phyloP scores from a whole-genome alignment of 441 rosid species.

The Biscutella laevigata region DNA sequence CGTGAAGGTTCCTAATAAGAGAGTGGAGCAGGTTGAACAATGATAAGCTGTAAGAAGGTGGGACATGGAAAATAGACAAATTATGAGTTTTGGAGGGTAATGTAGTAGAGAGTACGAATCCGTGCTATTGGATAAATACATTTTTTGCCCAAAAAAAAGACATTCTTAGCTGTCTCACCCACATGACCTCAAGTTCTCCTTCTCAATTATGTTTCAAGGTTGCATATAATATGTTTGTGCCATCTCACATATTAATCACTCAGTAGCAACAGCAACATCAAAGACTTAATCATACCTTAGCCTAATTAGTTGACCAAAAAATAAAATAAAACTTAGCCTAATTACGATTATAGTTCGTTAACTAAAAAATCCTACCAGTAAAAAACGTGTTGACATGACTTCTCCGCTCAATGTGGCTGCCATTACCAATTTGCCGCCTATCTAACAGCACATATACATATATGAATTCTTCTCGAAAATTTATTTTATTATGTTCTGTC shows the following conservation, averaged over 20 bases:
- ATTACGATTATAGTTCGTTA: no score
- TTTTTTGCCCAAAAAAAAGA: conserved; percentile 21
- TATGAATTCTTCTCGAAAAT: neutral
- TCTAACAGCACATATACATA: conserved; percentile 22
- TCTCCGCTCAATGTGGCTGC: conserved; percentile 25
- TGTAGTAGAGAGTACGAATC: conserved; percentile 25
- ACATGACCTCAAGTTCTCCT: conserved; percentile 25
- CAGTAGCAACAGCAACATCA: conserved; percentile 15
- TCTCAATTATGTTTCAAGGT: conserved; percentile 23
- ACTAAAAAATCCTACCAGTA: no score
- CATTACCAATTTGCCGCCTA: conserved; percentile 27
- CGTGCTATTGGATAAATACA: conserved; percentile 25
- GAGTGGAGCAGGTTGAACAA: no score
- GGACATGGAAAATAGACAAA: conserved; percentile 13
- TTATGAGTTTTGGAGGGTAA: conserved; percentile 11
- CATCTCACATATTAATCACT: conserved; percentile 21
- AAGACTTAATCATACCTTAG: conserved; percentile 27
- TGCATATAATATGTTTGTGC: conserved; percentile 13
- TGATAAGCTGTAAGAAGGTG: no score
- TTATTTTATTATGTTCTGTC: conserved; percentile 24
- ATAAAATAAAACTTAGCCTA: no score
- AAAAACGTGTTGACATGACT: conserved; percentile 35
- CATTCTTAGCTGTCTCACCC: conserved; percentile 32
- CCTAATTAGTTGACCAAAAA: no score
- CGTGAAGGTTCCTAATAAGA: no score